Percentiles rank a stretch among this genome's conserved stretches.
These are phyloP conservation scores for Boechera stricta DNA, from an alignment of 345 rosid genomes.

Conservation along the genomic window DNA sequence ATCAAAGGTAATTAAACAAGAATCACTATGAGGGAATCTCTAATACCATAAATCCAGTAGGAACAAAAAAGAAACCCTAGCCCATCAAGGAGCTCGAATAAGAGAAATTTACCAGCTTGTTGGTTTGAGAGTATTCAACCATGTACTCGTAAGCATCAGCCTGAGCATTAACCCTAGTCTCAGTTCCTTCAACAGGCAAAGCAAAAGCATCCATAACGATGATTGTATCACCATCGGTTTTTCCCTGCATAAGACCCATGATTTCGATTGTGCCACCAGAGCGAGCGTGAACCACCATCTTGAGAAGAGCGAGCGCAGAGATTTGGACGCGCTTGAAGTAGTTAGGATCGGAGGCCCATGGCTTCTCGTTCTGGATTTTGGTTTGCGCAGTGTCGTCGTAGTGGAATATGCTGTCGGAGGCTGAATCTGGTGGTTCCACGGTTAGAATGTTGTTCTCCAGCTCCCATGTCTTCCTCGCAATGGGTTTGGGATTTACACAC, in stretches of 20 bases:
- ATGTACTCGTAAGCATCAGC: constrained; percentile 99
- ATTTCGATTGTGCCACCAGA: constrained; percentile 99
- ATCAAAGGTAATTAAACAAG: constrained; percentile 9
- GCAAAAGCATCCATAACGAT: constrained; percentile 99
- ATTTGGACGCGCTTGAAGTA: constrained; percentile 96
- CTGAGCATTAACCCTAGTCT: constrained; percentile 96
- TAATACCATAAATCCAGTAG: neutral
- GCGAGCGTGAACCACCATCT: constrained; percentile 99
- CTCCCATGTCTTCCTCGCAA: constrained; percentile 98
- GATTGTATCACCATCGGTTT: constrained; percentile 93
- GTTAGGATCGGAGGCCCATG: constrained; percentile 93
- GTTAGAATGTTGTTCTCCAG: constrained; percentile 86
- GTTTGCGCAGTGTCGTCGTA: constrained; percentile 47
- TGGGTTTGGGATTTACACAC: constrained; percentile 1
- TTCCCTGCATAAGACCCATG: constrained; percentile 99
- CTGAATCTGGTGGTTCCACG: constrained; percentile 50
- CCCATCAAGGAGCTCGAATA: neutral
- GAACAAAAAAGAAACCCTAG: neutral
- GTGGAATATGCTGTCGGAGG: constrained; percentile 81
- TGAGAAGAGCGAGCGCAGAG: constrained; percentile 96
- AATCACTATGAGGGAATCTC: neutral
- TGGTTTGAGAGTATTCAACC: constrained; percentile 98
- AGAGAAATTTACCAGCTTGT: constrained; percentile 69
- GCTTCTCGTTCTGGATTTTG: constrained; percentile 73
- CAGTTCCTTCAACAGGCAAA: constrained; percentile 99